Conservation (phyloP, 495 filamentous ascomycete species). For the Annulohypoxylon nitens region DNA sequence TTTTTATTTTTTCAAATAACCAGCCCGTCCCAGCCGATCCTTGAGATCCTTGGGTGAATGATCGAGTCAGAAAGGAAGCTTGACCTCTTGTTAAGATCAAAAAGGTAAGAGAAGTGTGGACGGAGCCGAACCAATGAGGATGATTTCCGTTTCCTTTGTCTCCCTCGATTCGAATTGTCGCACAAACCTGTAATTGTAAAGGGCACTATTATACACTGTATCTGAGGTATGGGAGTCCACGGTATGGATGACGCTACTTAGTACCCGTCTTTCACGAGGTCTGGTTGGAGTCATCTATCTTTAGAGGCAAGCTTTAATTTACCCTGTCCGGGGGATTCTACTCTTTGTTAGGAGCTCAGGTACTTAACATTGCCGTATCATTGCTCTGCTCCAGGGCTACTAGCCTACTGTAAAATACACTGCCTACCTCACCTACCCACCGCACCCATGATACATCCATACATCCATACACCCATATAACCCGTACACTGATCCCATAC, state of each 20-base stretch:
- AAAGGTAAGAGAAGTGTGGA: conserved; percentile 34
- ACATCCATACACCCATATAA: conserved; percentile 6
- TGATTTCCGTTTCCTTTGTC: conserved; percentile 36
- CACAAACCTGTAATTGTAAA: conserved; percentile 24
- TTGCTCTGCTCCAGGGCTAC: conserved; percentile 10
- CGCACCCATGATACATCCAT: background rate
- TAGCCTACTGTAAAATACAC: background rate
- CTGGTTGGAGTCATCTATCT: conserved; percentile 26
- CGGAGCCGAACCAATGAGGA: conserved; percentile 43
- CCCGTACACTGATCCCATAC: background rate
- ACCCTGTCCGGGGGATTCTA: conserved; percentile 31
- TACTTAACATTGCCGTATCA: conserved; percentile 31
- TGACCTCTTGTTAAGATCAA: conserved; percentile 26
- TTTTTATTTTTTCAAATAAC: conserved; percentile 34
- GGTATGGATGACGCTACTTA: background rate
- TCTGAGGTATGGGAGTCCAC: background rate
- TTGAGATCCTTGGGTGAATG: conserved; percentile 34
- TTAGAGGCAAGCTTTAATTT: conserved; percentile 41
- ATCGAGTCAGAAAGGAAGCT: conserved; percentile 54
- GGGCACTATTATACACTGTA: background rate
- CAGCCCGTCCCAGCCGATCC: conserved; percentile 45
- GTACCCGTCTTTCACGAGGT: conserved; percentile 24
- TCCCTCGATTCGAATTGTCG: conserved; percentile 36
- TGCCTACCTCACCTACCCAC: conserved; percentile 10
- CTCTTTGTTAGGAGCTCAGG: conserved; percentile 22